Base-by-base conservation (phyloP, 2,329 filamentous ascomycete species). In the Arachnomyces sp. region DNA sequence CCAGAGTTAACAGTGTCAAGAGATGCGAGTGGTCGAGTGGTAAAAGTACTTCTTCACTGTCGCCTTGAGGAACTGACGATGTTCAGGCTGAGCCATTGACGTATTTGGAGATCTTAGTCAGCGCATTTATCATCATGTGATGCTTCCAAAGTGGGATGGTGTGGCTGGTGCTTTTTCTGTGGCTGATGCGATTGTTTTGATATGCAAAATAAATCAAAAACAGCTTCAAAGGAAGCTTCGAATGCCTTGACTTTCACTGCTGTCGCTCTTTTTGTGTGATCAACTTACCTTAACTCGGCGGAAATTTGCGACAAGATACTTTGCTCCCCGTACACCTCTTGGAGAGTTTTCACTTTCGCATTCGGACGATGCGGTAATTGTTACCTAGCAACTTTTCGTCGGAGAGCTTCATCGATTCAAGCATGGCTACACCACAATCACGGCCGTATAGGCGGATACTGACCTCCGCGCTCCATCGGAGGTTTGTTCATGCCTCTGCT, bases 401-500 rank as follows among this genome's bases (percentile, higher is more conserved):
- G 20, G 20, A 25, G 20, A 25, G 20, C 20, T 25, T 25, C 20
- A 25, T 25, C 20, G 20, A 25, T 25, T 25, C 20, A 25, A 59
- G 44, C 46, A 66, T 66, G 63, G 61, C 61, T 46, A 48, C 54
- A 34, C 46, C 55, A 40, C 52, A 50, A 53, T 63, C 61, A 45
- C 59, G 66, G 49, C 65, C 63, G 31, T 94, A 94, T 66, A 83
- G 87, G 71, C 86, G 94, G 67, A 93, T 93, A 62, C 69, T 95
- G 51, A 93, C 90, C 46, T 89, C 90, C 36, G 81, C 84, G 38
- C 71, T 95, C 48, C 90, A 96, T 63, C 76, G 84, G 54, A 79
- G 88, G 54, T 96, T 95, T 65, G 82, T 83, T 36, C 81, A 80
- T 47, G 87, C 86, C 9, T 82, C 83, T 35, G 73, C 76, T 11